Conservation (phyloP, 192 early-diverging fungal genomes). For the Cladochytrium replicatum region DNA sequence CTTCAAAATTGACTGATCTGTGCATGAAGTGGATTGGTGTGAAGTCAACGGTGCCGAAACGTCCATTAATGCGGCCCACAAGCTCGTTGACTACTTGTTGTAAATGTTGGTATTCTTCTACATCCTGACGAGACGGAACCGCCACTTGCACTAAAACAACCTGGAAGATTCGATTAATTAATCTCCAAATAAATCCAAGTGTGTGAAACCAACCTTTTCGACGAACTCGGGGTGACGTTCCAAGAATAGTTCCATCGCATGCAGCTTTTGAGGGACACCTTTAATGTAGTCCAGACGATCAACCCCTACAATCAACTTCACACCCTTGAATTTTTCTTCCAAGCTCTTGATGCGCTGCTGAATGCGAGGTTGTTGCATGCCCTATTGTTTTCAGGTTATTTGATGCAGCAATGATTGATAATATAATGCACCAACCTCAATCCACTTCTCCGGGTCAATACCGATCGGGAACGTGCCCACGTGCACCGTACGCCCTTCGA, state of each 20-base stretch:
- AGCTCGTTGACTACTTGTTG: slow-evolving; percentile 91
- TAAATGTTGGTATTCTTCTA: slow-evolving; percentile 96
- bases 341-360: slow-evolving; percentile 65
- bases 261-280: slow-evolving; percentile 97
- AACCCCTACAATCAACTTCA: slow-evolving; percentile 89
- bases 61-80: slow-evolving; percentile 96
- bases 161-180: neutral
- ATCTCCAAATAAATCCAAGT: neutral
- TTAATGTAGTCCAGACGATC: slow-evolving; percentile 99
- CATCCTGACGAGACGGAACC: slow-evolving; percentile 95
- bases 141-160: slow-evolving; percentile 91
- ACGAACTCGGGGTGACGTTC: slow-evolving; percentile 81
- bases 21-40: slow-evolving; percentile 98
- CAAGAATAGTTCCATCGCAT: slow-evolving; percentile 89
- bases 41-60: slow-evolving; percentile 91
- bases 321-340: slow-evolving; percentile 75
- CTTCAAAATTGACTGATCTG: slow-evolving; percentile 88
- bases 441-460: slow-evolving; percentile 92
- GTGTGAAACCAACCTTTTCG: slow-evolving; percentile 54
- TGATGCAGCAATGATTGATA: too few species aligned
- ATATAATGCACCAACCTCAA: slow-evolving; percentile 49
- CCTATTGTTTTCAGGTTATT: too few species aligned
- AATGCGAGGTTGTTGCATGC: slow-evolving; percentile 59
- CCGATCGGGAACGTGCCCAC: slow-evolving; percentile 99
- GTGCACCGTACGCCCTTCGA: slow-evolving; percentile 83